Evolutionary conservation across 129 eudicot species (phyloP).

Genomic region (Calendula officinalis): DNA sequence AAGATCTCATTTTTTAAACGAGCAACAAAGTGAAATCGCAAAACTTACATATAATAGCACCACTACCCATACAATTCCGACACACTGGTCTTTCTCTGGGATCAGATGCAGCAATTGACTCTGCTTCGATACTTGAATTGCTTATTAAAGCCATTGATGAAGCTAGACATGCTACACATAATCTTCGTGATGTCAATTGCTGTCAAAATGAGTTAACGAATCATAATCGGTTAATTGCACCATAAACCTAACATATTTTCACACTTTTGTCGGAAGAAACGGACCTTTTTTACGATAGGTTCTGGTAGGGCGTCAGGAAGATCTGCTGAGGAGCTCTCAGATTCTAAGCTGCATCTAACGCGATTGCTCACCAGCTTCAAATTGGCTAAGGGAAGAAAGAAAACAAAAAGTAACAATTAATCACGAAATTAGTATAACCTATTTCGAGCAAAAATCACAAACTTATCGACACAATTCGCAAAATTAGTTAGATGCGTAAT

Average conservation of each 20-base stretch:
- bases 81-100: slow-evolving; percentile 57
- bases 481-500: background rate
- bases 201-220: slow-evolving; percentile 24
- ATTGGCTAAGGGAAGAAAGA: slow-evolving; percentile 29
- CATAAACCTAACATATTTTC: background rate
- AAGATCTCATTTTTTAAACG: too few species aligned
- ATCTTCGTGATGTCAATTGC: slow-evolving; percentile 63
- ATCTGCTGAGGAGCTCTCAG: slow-evolving; percentile 39
- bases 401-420: slow-evolving; percentile 3
- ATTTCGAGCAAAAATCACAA: too few species aligned
- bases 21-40: too few species aligned
- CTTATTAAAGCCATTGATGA: slow-evolving; percentile 60
- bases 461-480: background rate
- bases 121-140: slow-evolving; percentile 36
- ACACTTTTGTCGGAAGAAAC: background rate
- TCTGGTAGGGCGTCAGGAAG: slow-evolving; percentile 31
- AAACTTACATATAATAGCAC: slow-evolving; percentile 91
- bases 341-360: slow-evolving; percentile 52
- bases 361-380: slow-evolving; percentile 36
- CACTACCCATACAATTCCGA: slow-evolving; percentile 88
- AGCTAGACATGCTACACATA: slow-evolving; percentile 73
- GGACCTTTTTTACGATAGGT: slow-evolving; percentile 34
- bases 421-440: too few species aligned
- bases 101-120: slow-evolving; percentile 42
- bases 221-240: background rate